Base-by-base conservation (phyloP, 805 yeast species). In the Pichia manshurica region DNA sequence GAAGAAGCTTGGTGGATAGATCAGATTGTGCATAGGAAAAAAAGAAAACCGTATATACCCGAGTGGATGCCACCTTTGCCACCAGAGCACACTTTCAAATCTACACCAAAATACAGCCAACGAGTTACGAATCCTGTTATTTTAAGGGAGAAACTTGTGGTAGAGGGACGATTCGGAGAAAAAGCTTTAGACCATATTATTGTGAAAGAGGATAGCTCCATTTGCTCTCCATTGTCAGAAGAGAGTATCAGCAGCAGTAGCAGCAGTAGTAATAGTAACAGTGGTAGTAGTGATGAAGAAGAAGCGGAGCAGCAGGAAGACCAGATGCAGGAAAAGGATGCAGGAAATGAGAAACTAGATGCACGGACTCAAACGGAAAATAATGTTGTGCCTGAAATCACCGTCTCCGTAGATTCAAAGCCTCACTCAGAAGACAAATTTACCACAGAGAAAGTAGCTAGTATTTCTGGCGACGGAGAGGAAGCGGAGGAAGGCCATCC, bases 11-110 rank as follows among this genome's bases (percentile, higher is more conserved):
- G 37, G 34, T 52, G 55, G 55, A 45, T 47, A 9, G 55, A 52
- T 42, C 39, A 47, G n/a, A 21, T 52, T 15, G 31, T 48, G 33
- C 39, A 39, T 35, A 42, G 53, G 23, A 44, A 47, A n/a, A 43
- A 42, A 63, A 33, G 68, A 13, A 55, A 67, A 42, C 60, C 62
- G 5, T 78, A 78, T 50, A 73, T 87, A 7, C 95, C 95, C 0
- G 60, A 68, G 5, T 89, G 89, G 82, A 68, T 91, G 56, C 99
- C 99, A 0, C 79, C 80, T 12, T 72, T 91, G 25, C 99, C 99
- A 1, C 96, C 98, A 0, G 96, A 88, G 58, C 95, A 90, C 64
- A 91, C 98, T 0, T 91, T 84, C 62, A 81, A 79, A 63, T 77
- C 81, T 47, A 85, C 96, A 0, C 84, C 96, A 0, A 73, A 74